Evolutionary conservation across 176 grass and related monocot genomes (phyloP), one percentile per base, ranked within the genome.

Genomic region (Aegilops longissima): DNA sequence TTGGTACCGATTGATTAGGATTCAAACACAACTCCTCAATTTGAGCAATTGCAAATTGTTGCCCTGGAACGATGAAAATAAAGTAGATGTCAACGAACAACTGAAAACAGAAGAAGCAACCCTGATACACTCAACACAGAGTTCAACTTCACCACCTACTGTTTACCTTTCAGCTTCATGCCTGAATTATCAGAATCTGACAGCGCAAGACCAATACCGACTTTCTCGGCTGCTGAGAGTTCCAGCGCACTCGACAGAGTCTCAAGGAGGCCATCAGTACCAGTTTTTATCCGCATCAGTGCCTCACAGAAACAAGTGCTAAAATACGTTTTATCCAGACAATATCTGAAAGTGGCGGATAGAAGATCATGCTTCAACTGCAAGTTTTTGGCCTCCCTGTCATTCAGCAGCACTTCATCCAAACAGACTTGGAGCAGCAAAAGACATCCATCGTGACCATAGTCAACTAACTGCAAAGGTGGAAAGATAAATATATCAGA

Each of bases 31-130:
- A 47, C 81, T 90, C 84, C 81, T 94, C 90, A 61, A 97, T 89
- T 80, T 97, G 92, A 72, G 84, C 73, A 67, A 91, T 85, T 80
- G 83, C 90, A 85, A 97, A 97, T 38, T 86, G 86, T 89, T 97
- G 90, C 61, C 95, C 95, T 97, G 77, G 16, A 71, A 59, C 7
- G 85, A 54, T 61, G 29, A 66, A 84, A 45, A 90, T 63, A 56
- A 85, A 24, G 79, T 35, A 62, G 30, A 87, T 34, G 44, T 80
- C 33, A n/a, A 21, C 17, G 12, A 73, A 31, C 68, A 82, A 76
- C 45, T 31, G 45, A 70, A 84, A 80, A 76, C 69, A 76, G 12
- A 54, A 90, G 20, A 78, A 73, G 40, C 44, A 24, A 31, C 10
- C 27, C 71, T 85, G 81, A 73, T 0, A 33, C 21, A 68, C 21